Base-by-base conservation (phyloP, 2,329 filamentous ascomycete species). In the Sphaerulina musiva region DNA sequence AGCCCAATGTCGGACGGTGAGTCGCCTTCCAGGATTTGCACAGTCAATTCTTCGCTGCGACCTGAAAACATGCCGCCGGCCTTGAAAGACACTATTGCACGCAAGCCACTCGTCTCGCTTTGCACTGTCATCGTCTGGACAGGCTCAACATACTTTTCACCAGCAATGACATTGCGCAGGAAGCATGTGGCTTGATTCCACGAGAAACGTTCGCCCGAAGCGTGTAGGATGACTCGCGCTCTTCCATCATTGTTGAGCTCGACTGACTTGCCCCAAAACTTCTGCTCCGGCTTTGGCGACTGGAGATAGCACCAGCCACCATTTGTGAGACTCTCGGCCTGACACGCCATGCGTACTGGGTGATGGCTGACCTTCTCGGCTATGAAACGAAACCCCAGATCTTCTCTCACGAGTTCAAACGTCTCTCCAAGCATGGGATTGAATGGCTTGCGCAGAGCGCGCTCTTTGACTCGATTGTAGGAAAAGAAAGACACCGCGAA, bases 201-300 rank as follows among this genome's bases (percentile, higher is more conserved):
- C 63, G 85, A 91, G 74, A 92, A 98, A 57, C 83, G 80, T 68
- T 97, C 92, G 1, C 76, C 80, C 2, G 60, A 53, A 6, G 80
- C 79, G 67, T 93, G 84, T 29, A 98, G 75, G 39, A 84, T 82
- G 39, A 96, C 78, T 46, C 91, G 82, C 3, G 89, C 84, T 26
- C 89, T 86, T 2, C 93, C 93, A 51, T 96, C 92, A 0, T 90
- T 97, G 57, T 88, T 93, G 58, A 98, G 83, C 71, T 98, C 93
- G 2, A 89, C 89, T 51, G 86, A 92, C 75, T 97, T 97, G 53
- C 93, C 93, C 93, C 93, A 97, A 75, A 98, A 98, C 69, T 97
- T 97, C 68, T 98, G 92, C 20, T 86, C 86, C 0, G 93, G 93
- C 53, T 87, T 85, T 0, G 93, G 89, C 4, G 86, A 88, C 68